phyloP scores from a whole-genome alignment of 257 asterid genomes.

The Plectranthus barbatus region DNA sequence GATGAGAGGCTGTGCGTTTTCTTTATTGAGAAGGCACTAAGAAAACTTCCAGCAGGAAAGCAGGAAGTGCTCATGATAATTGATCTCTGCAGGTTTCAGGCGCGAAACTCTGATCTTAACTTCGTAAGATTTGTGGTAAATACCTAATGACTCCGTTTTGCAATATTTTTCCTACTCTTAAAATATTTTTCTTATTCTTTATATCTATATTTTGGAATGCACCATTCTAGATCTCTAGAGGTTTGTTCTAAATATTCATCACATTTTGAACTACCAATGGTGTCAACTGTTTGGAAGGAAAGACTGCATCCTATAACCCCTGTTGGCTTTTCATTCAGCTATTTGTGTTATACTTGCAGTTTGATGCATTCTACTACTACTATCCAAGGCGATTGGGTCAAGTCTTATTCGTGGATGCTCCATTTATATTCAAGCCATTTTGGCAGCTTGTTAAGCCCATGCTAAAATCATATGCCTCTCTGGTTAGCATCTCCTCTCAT shows the following conservation, averaged over 20 bases:
- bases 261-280: not conserved
- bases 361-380: slow-evolving; percentile 79
- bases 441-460: slow-evolving; percentile 86
- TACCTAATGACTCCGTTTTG: not conserved
- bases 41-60: slow-evolving; percentile 56
- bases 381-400: slow-evolving; percentile 75
- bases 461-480: slow-evolving; percentile 71
- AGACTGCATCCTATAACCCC: not conserved
- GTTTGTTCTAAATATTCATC: not conserved
- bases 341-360: slow-evolving; percentile 33
- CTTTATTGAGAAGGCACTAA: slow-evolving; percentile 77
- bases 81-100: slow-evolving; percentile 64
- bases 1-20: slow-evolving; percentile 78
- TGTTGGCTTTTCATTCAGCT: not conserved
- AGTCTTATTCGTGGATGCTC: slow-evolving; percentile 84
- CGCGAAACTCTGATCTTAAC: slow-evolving; percentile 68
- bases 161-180: not conserved
- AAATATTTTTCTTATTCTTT: not conserved
- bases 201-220: no score
- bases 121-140: slow-evolving; percentile 83
- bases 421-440: slow-evolving; percentile 79
- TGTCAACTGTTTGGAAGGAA: not conserved
- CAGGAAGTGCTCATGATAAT: slow-evolving; percentile 59
- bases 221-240: not conserved
- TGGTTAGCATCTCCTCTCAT: slow-evolving; percentile 41